Evolutionary conservation across 2,329 filamentous ascomycete species (phyloP), one percentile per base, ranked within the genome.

Genomic region (Amauroascus niger): DNA sequence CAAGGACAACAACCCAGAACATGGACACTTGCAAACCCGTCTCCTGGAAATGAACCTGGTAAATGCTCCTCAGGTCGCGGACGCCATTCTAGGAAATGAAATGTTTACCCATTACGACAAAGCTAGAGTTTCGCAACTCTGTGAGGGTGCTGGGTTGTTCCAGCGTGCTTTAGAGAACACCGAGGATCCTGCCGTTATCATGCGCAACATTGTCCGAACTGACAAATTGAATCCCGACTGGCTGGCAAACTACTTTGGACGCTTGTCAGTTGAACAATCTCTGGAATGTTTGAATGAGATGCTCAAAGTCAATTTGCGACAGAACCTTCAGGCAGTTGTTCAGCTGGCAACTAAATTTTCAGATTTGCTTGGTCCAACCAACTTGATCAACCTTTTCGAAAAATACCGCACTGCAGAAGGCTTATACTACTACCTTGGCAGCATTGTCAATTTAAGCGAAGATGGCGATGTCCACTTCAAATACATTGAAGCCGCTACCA

Each of bases 81-180:
- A 98, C 70, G 93, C 93, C 32, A 98, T 98, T 61, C 81, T 98
- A 39, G 88, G 91, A 60, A 98, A 98, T 65, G 88, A 97, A 64
- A 96, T 98, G 86, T 97, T 98, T 73, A 89, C 89, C 0, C 83
- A 98, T 73, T 98, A 95, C 65, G 93, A 98, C 73, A 94, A 88
- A 75, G 74, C 83, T 44, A 86, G 89, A 59, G 87, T 98, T 70
- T 88, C 91, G 22, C 81, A 85, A 60, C 80, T 98, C 52, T 98
- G 93, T 68, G 93, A 98, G 74, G 87, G 94, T 68, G 90, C 90
- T 50, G 89, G 90, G 50, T 81, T 98, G 53, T 79, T 80, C 60
- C 86, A 90, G 65, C 87, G 87, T 71, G 93, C 93, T 20, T 71
- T 98, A 58, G 94, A 98, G 74, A 88, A 96, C 62, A 95, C 95